These are phyloP conservation scores for Punctularia strigosozonata DNA, from an alignment of 768 basidiomycete species.

Conservation along the genomic window DNA sequence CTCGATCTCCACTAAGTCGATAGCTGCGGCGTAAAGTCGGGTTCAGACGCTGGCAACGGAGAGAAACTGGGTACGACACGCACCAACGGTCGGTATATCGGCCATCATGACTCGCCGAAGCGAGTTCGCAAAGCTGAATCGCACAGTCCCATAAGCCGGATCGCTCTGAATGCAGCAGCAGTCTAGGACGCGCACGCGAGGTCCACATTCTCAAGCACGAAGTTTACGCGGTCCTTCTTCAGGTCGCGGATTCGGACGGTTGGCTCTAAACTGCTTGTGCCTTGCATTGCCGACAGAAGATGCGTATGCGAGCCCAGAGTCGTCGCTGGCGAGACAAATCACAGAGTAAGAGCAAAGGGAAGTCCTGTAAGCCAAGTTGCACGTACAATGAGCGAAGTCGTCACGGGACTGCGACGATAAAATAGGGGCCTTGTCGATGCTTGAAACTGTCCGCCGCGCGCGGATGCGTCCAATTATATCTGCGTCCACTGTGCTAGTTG, in stretches of 20 bases:
- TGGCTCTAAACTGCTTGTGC: slow-evolving; percentile 37
- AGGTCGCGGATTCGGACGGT: slow-evolving; percentile 76
- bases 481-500: too few species aligned
- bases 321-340: too few species aligned
- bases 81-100: slow-evolving; percentile 92
- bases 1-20: slow-evolving; percentile 91
- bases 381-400: too few species aligned
- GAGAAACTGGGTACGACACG: slow-evolving; percentile 17
- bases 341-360: too few species aligned
- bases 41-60: background rate
- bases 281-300: too few species aligned
- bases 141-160: slow-evolving; percentile 7
- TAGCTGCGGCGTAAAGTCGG: slow-evolving; percentile 40
- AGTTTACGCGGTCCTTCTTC: slow-evolving; percentile 78
- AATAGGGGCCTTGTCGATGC: too few species aligned
- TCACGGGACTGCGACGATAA: too few species aligned
- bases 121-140: slow-evolving; percentile 54
- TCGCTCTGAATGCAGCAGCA: slow-evolving; percentile 1
- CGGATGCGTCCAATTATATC: too few species aligned
- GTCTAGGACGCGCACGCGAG: slow-evolving; percentile 55
- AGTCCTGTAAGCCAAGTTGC: too few species aligned
- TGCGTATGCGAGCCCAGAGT: too few species aligned
- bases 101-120: slow-evolving; percentile 91
- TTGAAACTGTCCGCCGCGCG: too few species aligned
- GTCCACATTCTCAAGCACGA: slow-evolving; percentile 93